phyloP scores from a whole-genome alignment of 1,284 basidiomycete species.

The Apiotrichum siamense region DNA sequence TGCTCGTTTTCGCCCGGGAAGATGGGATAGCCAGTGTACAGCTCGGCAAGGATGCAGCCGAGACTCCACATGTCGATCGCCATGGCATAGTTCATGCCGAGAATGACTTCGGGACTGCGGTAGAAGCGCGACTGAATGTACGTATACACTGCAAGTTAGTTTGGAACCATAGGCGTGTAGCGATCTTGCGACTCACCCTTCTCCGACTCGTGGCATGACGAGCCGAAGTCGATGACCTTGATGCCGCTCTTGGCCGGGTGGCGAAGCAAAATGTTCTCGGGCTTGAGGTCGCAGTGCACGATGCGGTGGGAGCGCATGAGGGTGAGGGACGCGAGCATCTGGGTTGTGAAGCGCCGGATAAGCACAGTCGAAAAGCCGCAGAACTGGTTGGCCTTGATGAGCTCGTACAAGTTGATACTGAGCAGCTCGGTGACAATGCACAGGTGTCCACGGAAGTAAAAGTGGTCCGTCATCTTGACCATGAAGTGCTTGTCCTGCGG shows the following conservation, averaged over 20 bases:
- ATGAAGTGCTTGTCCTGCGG: constrained; percentile 94
- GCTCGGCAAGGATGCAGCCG: constrained; percentile 93
- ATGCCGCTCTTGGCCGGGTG: constrained; percentile 95
- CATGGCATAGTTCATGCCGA: constrained; percentile 90
- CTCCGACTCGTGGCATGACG: constrained; percentile 96
- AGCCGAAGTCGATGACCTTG: constrained; percentile 99
- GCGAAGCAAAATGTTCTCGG: constrained; percentile 93
- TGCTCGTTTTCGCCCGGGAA: constrained; percentile 99
- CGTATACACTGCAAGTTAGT: constrained; percentile 74
- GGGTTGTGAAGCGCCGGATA: constrained; percentile 91
- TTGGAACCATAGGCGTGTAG: neutral
- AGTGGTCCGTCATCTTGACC: constrained; percentile 97
- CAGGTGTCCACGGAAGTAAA: constrained; percentile 94
- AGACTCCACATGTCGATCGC: constrained; percentile 98
- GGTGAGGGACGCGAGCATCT: constrained; percentile 85
- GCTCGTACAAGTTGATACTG: constrained; percentile 97
- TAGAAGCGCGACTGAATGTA: constrained; percentile 99
- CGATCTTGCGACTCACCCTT: constrained; percentile 64
- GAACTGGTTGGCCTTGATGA: constrained; percentile 98
- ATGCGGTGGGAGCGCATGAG: constrained; percentile 95
- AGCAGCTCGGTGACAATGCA: constrained; percentile 98
- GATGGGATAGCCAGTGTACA: constrained; percentile 98
- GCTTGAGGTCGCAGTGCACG: constrained; percentile 99
- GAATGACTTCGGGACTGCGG: constrained; percentile 93
- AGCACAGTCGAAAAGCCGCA: constrained; percentile 91